Percentiles rank a stretch among this genome's conserved stretches.
Evolutionary conservation across 345 rosid genomes (phyloP).

Genomic region (Euclidium syriacum): DNA sequence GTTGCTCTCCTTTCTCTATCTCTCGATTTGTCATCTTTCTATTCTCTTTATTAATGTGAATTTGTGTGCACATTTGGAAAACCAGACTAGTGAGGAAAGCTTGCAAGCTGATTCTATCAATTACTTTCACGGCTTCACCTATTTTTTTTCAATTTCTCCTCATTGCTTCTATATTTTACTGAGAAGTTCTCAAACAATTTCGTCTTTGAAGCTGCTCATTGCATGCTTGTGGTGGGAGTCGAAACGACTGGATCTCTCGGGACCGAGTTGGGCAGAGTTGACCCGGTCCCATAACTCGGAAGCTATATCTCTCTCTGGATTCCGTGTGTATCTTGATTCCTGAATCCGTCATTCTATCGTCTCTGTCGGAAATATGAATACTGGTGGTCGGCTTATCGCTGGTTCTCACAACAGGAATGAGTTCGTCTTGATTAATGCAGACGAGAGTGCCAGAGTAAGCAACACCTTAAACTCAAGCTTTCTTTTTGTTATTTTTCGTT

Average conservation of each 20-base stretch:
- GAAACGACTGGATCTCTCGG: conserved; percentile 10
- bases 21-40: not conserved
- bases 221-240: conserved; percentile 23
- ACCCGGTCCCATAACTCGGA: not conserved
- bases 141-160: not conserved
- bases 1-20: conserved; percentile 18
- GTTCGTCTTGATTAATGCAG: conserved; percentile 80
- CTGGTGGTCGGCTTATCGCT: conserved; percentile 78
- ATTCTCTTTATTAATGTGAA: conserved; percentile 2
- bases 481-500: not conserved
- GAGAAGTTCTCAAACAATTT: not conserved
- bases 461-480: not conserved
- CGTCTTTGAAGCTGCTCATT: not conserved
- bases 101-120: not conserved
- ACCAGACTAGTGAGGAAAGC: not conserved
- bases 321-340: not conserved
- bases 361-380: conserved; percentile 39
- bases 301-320: conserved; percentile 1
- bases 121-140: not conserved
- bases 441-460: conserved; percentile 67
- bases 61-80: not conserved
- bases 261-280: not conserved
- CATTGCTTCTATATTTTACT: not conserved
- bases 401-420: conserved; percentile 92
- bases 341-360: not conserved